Conservation (phyloP, 495 filamentous ascomycete species). For the Penicillium bialowiezense region DNA sequence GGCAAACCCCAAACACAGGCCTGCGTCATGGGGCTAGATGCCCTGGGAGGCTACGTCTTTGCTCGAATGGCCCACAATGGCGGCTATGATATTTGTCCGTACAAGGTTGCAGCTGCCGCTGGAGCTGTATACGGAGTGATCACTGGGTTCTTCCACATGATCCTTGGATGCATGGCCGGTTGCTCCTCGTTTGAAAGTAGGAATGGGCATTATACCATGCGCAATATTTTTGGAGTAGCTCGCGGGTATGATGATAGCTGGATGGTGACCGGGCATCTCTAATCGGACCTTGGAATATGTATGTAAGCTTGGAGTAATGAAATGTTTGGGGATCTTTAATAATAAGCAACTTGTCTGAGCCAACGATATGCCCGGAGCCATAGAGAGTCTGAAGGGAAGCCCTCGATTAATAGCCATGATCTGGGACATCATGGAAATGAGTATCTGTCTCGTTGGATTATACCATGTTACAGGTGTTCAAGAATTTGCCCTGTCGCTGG, state of each 20-base stretch:
- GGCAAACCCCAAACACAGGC: conserved; percentile 4
- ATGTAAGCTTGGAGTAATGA: no score
- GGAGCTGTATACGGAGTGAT: conserved; percentile 15
- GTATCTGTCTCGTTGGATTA: no score
- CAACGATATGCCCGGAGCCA: no score
- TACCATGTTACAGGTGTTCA: no score
- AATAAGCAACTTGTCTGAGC: no score
- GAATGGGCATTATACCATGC: conserved; percentile 9
- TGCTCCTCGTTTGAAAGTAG: background rate
- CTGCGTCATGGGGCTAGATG: conserved; percentile 12
- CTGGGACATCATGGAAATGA: no score
- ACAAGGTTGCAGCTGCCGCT: conserved; percentile 17
- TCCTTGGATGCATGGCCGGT: conserved; percentile 12
- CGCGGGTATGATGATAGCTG: conserved; percentile 4
- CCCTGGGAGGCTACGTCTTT: conserved; percentile 17
- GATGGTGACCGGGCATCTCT: background rate
- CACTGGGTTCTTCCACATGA: conserved; percentile 11
- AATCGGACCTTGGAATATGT: no score
- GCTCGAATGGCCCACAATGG: conserved; percentile 19
- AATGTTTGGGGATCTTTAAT: no score
- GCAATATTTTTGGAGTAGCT: conserved; percentile 11
- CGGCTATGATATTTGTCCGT: conserved; percentile 15
- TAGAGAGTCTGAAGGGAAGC: no score
- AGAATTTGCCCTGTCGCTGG: no score
- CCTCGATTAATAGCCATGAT: no score